phyloP scores from a whole-genome alignment of 208 protist genomes.

The Tritrichomonas foetus region DNA sequence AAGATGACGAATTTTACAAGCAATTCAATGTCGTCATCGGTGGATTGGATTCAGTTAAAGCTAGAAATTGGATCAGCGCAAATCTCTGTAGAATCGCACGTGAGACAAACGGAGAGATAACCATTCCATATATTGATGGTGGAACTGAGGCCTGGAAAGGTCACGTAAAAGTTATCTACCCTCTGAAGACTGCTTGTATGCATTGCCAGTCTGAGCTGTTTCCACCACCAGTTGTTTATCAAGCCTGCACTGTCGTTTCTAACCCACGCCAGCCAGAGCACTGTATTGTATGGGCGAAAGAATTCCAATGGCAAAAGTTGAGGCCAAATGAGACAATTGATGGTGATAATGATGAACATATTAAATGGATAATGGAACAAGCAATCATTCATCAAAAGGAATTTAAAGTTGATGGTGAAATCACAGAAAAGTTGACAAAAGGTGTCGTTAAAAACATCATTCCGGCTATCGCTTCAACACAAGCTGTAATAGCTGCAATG shows the following conservation, averaged over 20 bases:
- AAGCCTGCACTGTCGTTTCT: constrained; percentile 53
- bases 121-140: constrained; percentile 90
- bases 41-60: constrained; percentile 53
- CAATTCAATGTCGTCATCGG: constrained; percentile 49
- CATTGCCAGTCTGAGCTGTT: constrained; percentile 42
- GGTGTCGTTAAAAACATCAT: constrained; percentile 96
- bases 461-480: constrained; percentile 93
- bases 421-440: constrained; percentile 59
- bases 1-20: constrained; percentile 31
- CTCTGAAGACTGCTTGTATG: constrained; percentile 47
- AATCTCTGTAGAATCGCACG: constrained; percentile 49
- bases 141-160: constrained; percentile 91
- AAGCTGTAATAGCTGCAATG: constrained; percentile 77
- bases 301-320: constrained; percentile 40
- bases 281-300: constrained; percentile 54
- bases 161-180: constrained; percentile 63
- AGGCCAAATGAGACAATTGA: constrained; percentile 53
- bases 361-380: constrained; percentile 71
- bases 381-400: constrained; percentile 70
- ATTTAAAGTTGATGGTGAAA: constrained; percentile 75
- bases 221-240: background rate
- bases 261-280: constrained; percentile 53
- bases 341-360: constrained; percentile 74
- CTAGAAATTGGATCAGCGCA: constrained; percentile 85
- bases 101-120: constrained; percentile 55